Evolutionary conservation across 2,329 filamentous ascomycete species (phyloP).

Genomic region (Hypoxylon sp.): DNA sequence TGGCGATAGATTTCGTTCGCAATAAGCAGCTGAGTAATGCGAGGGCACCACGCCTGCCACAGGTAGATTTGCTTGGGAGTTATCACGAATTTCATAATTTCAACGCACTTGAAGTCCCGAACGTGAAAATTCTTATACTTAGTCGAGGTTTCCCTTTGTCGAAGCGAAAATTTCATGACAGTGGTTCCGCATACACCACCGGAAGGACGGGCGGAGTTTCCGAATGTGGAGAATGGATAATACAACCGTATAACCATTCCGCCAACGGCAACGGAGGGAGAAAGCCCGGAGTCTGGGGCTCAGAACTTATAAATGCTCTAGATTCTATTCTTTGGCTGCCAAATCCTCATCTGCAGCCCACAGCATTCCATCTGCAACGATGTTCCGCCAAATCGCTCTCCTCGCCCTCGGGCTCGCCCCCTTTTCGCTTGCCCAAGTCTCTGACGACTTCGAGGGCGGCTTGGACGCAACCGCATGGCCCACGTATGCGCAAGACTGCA

Average conservation of each 20-base stretch:
- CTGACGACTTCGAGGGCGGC: conserved; percentile 68
- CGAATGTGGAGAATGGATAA: conserved; percentile 12
- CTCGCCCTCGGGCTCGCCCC: conserved; percentile 62
- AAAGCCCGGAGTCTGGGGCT: conserved; percentile 31
- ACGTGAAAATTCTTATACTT: background rate
- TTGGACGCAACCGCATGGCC: conserved; percentile 70
- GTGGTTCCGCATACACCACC: conserved; percentile 1
- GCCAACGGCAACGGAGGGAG: conserved; percentile 33
- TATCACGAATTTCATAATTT: too few species aligned
- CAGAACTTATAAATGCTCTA: conserved; percentile 42
- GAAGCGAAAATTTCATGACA: conserved; percentile 7
- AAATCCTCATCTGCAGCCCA: conserved; percentile 4
- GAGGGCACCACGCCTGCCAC: too few species aligned
- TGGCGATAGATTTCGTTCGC: too few species aligned
- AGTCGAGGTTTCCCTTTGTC: conserved; percentile 6
- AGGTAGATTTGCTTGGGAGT: too few species aligned
- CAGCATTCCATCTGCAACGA: conserved; percentile 43
- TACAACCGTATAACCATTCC: conserved; percentile 12
- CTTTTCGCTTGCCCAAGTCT: conserved; percentile 64
- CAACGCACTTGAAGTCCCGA: too few species aligned
- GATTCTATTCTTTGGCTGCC: conserved; percentile 3
- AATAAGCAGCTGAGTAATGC: too few species aligned
- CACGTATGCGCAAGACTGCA: conserved; percentile 70
- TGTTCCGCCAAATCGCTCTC: conserved; percentile 60
- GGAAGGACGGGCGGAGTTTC: background rate